Base-by-base conservation (phyloP, 495 filamentous ascomycete species). In the Penicillium ucsense region DNA sequence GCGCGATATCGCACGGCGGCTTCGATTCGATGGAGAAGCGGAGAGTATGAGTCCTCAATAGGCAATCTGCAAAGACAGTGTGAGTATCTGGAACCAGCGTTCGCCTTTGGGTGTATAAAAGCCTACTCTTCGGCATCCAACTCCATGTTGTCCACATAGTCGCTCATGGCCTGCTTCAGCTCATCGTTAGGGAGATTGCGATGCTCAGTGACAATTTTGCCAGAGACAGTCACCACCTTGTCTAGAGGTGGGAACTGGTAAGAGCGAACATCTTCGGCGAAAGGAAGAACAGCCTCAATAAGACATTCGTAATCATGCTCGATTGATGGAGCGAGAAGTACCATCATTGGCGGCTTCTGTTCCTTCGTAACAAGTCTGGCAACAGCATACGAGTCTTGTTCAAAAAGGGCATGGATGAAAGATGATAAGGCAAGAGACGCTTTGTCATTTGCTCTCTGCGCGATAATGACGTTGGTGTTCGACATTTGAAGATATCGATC, bases 111-210 rank as follows among this genome's bases (percentile, higher is more conserved):
- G 2, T 12, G 33, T 5, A 12, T 4, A 34, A 3, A 4, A n/a
- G 20, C 43, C 5, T 65, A 86, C 83, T 84, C 88, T 50, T 90
- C 81, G 28, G 91, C 86, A 56, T 86, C 77, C 0, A 99, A 68
- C 57, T 99, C 90, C 94, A 99, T 97, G 36, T 76, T 80, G 56
- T 96, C 88, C 3, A 99, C 89, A 57, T 89, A 96, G 49, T 86
- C 81, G 56, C 81, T 83, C 91, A 97, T 95, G 2, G 88, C 83
- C 33, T 82, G 62, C 35, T 78, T 73, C 47, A 97, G 68, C 5
- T 84, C 77, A 9, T 83, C 73, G n/a, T 64, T 81, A 2, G 94
- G 94, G 4, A 99, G 76, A 52, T 94, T 84, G 10, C 90, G 83
- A 66, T 99, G 92, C 46, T 94, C 80, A 6, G 74, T 84, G 27